Percentiles rank a stretch among this genome's conserved stretches.
phyloP scores from a whole-genome alignment of 2,329 filamentous ascomycete genomes.

The Graphilbum sp. region DNA sequence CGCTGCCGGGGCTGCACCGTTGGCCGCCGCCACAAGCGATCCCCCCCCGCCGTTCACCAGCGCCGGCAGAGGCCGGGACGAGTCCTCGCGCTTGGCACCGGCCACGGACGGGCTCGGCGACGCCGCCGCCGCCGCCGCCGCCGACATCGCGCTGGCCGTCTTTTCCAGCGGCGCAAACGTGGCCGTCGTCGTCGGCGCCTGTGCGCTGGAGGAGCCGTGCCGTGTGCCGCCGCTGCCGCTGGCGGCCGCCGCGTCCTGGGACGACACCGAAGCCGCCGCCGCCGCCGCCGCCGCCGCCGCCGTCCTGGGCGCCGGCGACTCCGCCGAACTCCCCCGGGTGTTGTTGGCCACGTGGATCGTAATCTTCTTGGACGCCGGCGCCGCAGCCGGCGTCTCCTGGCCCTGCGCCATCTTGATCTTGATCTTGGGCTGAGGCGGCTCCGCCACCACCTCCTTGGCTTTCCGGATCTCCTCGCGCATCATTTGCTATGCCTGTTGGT shows the following conservation, averaged over 20 bases:
- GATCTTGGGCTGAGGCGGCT: conserved; percentile 60
- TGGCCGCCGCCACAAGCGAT: too few relatives aligned
- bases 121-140: conserved; percentile 28
- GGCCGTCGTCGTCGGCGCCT: conserved; percentile 4
- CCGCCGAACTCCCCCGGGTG: conserved; percentile 32
- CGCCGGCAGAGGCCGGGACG: conserved; percentile 15
- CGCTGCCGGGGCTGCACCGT: neutral
- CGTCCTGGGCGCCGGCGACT: conserved; percentile 31
- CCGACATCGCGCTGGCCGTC: conserved; percentile 24
- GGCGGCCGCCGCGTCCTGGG: conserved; percentile 15
- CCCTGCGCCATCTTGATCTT: conserved; percentile 54
- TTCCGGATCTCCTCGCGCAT: conserved; percentile 54
- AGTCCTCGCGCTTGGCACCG: conserved; percentile 19
- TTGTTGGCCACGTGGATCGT: conserved; percentile 54
- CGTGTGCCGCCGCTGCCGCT: conserved; percentile 6
- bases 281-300: conserved; percentile 14
- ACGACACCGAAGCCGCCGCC: conserved; percentile 18
- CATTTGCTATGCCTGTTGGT: conserved; percentile 13
- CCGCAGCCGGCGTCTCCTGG: conserved; percentile 22
- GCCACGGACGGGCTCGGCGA: conserved; percentile 29
- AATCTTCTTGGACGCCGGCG: conserved; percentile 39
- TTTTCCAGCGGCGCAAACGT: conserved; percentile 17
- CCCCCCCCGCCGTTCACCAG: conserved; percentile 4
- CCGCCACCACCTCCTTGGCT: conserved; percentile 55
- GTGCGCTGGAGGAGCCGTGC: conserved; percentile 1